Evolutionary conservation across 2,329 filamentous ascomycete genomes (phyloP), one percentile per base, ranked within the genome.

Genomic region (Chlorencoelia australis): DNA sequence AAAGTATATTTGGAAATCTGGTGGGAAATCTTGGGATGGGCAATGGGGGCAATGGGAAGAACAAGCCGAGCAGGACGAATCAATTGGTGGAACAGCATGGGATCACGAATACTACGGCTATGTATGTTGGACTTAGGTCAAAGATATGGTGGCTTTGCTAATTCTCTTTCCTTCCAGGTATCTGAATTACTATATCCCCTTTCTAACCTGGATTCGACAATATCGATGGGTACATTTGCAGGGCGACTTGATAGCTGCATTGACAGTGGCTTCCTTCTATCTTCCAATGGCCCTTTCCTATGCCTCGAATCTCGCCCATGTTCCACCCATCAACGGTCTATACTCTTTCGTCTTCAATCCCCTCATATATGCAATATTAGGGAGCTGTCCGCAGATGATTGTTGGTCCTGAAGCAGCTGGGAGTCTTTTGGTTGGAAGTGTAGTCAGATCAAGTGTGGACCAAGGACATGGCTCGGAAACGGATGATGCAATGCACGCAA

Each of bases 191-290:
- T 98, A 98, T 57, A 67, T 98, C 30, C 91, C 91, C 0, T 84
- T 88, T 43, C 65, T 94, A 47, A 87, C 81, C 46, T 98, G 91
- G 91, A 80, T 94, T 44, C 70, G 68, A 35, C 85, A 94, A 61
- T 98, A 98, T 61, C 76, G 73, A 49, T 79, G 76, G 71, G 73
- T 75, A 3, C 94, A 84, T 60, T 60, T 96, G 31, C 75, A 80
- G 49, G 91, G 91, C 31, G 91, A 98, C 59, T 63, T 96, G 13
- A 68, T 94, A 10, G 82, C 89, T 7, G 88, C 89, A 32, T 59
- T 96, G 44, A 96, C 91, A n/a, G 81, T 98, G 65, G 85, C 89
- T n/a, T 94, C 88, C 17, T 91, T 98, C 64, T 98, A 98, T 59
- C 82, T 98, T 24, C 91, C 91, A 34, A 95, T 98, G 88, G 82